Percentiles rank a stretch among this genome's conserved stretches.
Conservation (phyloP, 1,284 basidiomycete species). For the Moesziomyces sp. region DNA sequence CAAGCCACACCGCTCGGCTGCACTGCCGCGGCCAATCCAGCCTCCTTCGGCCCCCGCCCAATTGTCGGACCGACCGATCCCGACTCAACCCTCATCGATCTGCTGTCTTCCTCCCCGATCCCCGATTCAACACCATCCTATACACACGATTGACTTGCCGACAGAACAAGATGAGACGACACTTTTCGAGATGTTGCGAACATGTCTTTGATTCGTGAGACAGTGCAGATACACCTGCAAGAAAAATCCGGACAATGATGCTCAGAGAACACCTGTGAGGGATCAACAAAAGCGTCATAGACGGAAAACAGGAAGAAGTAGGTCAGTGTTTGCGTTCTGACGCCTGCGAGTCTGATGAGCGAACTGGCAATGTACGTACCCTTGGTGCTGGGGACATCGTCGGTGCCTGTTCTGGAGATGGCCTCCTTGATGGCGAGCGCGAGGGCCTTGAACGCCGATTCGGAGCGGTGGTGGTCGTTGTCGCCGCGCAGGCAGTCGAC, state of each 20-base stretch:
- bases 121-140: too few relatives aligned
- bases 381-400: conserved; percentile 96
- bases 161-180: too few relatives aligned
- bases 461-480: conserved; percentile 98
- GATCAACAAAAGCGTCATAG: neutral
- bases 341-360: neutral
- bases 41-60: too few relatives aligned
- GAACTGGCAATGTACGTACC: conserved; percentile 71
- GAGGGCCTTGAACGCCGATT: conserved; percentile 97
- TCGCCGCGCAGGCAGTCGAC: conserved; percentile 92
- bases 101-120: too few relatives aligned
- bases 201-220: too few relatives aligned
- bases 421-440: conserved; percentile 95
- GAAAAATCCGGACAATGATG: neutral
- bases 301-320: neutral
- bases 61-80: too few relatives aligned
- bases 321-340: neutral
- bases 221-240: too few relatives aligned
- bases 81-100: too few relatives aligned
- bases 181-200: too few relatives aligned
- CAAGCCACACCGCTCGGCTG: conserved; percentile 2
- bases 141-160: too few relatives aligned
- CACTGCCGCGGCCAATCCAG: neutral
- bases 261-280: conserved; percentile 6
- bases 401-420: conserved; percentile 85